Evolutionary conservation across 148 eudicot species (phyloP), one percentile per base, ranked within the genome.

Genomic region (Silene uniflora): DNA sequence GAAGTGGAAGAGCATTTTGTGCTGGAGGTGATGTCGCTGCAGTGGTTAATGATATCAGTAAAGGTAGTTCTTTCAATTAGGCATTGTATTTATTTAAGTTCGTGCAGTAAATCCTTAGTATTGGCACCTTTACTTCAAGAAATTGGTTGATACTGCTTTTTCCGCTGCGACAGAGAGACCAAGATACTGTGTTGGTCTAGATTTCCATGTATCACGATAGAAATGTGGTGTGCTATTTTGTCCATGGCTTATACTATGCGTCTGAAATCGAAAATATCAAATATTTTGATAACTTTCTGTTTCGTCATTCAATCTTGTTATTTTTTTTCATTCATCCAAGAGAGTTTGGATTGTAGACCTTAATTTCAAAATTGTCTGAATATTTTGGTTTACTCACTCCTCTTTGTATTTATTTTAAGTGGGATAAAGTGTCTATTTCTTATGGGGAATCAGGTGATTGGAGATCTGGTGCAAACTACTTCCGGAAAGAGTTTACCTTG

Each of bases 1-100:
- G 97, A 49, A 84, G 83, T 49, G 98, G 97, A 80, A 85, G 95
- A 81, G 97, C 97, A 80, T 93, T 93, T 81, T 93, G 90, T 89
- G 91, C 95, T 63, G 98, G 97, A 65, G 98, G 98, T 71, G 97
- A 93, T 84, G 95, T 90, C 82, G 83, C 93, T 55, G 83, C 88
- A 65, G 97, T 88, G 79, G 90, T 82, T 74, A 86, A 52, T 84
- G 86, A 87, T 80, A 83, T 88, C 78, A 73, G 17, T 62, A 69
- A 78, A 87, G 95, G 93, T 86, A 81, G 59, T 46, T 75, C 47
- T 44, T 74, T n/a, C 27, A 58, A 44, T 35, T 78, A 59, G 24
- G 29, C 44, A 22, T n/a, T 17, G 9, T 44, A 9, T 24, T 32
- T 78, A 46, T 69, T 7, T 69, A 47, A 69, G 35, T 22, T 23